These are phyloP conservation scores for Vaucheria bursata DNA, from an alignment of 352 stramenopile species.

Conservation along the genomic window DNA sequence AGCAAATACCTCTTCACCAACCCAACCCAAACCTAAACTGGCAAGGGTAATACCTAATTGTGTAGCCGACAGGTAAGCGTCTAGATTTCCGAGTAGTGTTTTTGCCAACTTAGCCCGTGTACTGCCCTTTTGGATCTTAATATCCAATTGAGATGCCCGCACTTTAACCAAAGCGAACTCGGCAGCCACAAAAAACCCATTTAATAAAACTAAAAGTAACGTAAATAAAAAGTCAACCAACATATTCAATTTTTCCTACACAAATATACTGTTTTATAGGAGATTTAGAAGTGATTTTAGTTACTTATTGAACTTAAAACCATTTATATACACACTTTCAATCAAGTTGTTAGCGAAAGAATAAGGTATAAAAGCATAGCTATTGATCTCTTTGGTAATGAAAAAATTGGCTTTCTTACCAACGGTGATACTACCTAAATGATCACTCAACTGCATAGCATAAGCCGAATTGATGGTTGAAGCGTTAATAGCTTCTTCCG, in stretches of 20 bases:
- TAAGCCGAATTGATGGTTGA: conserved; percentile 21
- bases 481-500: conserved; percentile 33
- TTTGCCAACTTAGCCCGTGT: neutral
- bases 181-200: neutral
- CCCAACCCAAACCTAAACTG: neutral
- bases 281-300: no score
- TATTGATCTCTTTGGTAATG: neutral
- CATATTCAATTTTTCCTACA: no score
- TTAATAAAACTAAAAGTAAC: neutral
- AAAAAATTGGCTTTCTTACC: conserved; percentile 25
- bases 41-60: neutral
- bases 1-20: neutral
- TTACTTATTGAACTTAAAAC: no score
- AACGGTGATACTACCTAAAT: conserved; percentile 17
- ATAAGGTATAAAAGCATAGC: neutral
- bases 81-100: neutral
- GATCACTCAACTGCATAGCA: conserved; percentile 9
- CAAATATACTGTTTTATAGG: no score
- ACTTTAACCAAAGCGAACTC: neutral
- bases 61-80: neutral
- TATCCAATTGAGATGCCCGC: neutral
- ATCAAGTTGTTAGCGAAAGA: neutral
- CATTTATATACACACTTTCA: neutral
- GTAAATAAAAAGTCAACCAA: no score
- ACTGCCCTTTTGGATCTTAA: neutral